A percentile compares a stretch with the other conserved stretches of the same genome.
Conservation (phyloP, 2,329 filamentous ascomycete species). For the Monosporascus sp. region DNA sequence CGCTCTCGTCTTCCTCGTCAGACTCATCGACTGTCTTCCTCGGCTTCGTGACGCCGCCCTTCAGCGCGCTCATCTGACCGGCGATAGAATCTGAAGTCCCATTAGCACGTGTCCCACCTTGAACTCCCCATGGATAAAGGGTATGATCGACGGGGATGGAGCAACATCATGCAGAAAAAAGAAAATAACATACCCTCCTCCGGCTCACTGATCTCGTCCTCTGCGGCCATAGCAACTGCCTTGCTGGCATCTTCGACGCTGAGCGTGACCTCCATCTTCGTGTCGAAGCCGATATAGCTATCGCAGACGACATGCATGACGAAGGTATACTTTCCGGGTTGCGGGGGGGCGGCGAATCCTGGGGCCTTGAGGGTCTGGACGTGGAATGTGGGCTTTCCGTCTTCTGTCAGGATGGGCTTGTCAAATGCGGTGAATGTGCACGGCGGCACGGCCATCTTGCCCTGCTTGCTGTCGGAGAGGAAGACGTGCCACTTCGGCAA, state of each 20-base stretch:
- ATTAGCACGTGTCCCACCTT: slow-evolving; percentile 17
- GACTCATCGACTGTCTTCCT: slow-evolving; percentile 53
- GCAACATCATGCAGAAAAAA: background rate
- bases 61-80: slow-evolving; percentile 84
- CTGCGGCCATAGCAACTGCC: slow-evolving; percentile 71
- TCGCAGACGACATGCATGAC: slow-evolving; percentile 92
- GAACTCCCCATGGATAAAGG: no score
- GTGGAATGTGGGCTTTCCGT: slow-evolving; percentile 84
- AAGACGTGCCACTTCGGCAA: slow-evolving; percentile 92
- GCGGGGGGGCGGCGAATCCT: slow-evolving; percentile 86
- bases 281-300: slow-evolving; percentile 91
- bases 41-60: slow-evolving; percentile 60
- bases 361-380: slow-evolving; percentile 93
- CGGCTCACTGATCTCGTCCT: slow-evolving; percentile 96
- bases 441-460: slow-evolving; percentile 92
- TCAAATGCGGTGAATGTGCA: slow-evolving; percentile 95
- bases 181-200: slow-evolving; percentile 73
- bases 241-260: slow-evolving; percentile 85
- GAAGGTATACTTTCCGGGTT: slow-evolving; percentile 89
- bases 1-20: slow-evolving; percentile 68
- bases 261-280: slow-evolving; percentile 83
- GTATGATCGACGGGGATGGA: no score
- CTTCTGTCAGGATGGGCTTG: slow-evolving; percentile 74
- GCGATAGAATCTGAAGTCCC: slow-evolving; percentile 69
- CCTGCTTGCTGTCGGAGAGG: slow-evolving; percentile 87